phyloP scores from a whole-genome alignment of 2,329 filamentous ascomycete genomes.

The Cordyceps pruinosa region DNA sequence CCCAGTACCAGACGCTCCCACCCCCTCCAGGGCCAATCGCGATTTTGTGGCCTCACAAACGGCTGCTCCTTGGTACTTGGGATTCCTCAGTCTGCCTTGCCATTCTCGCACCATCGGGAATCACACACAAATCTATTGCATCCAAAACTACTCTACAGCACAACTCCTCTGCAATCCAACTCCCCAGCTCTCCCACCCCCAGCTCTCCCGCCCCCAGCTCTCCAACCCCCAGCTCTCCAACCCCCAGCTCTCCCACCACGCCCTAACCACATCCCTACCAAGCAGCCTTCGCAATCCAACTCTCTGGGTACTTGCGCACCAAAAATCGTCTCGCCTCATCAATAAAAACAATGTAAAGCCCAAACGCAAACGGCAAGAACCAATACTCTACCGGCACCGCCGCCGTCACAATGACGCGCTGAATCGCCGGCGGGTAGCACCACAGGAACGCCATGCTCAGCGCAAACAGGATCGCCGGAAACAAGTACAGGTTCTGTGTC shows the following conservation, averaged over 20 bases:
- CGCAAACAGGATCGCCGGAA: slow-evolving; percentile 64
- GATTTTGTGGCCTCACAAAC: no score
- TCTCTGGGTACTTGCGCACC: slow-evolving; percentile 52
- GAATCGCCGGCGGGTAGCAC: slow-evolving; percentile 60
- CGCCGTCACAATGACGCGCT: slow-evolving; percentile 53
- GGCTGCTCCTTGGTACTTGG: no score
- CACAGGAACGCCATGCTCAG: slow-evolving; percentile 64
- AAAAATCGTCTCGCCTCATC: slow-evolving; percentile 61
- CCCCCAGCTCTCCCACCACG: no score
- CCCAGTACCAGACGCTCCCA: not conserved
- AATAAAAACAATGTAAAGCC: slow-evolving; percentile 47
- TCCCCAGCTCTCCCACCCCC: no score
- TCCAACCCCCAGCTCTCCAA: no score
- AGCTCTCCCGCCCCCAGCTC: no score
- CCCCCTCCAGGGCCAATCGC: not conserved
- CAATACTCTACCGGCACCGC: slow-evolving; percentile 64
- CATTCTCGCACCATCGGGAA: not conserved
- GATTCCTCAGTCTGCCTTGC: no score
- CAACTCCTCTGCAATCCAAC: no score
- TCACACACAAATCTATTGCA: no score
- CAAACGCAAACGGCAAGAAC: slow-evolving; percentile 70
- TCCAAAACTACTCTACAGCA: no score
- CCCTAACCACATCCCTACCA: no score
- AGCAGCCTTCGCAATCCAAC: slow-evolving; percentile 51
- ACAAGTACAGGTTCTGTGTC: slow-evolving; percentile 61